These are phyloP conservation scores for Scedosporium boydii DNA, from an alignment of 2,329 filamentous ascomycete genomes.

Conservation along the genomic window DNA sequence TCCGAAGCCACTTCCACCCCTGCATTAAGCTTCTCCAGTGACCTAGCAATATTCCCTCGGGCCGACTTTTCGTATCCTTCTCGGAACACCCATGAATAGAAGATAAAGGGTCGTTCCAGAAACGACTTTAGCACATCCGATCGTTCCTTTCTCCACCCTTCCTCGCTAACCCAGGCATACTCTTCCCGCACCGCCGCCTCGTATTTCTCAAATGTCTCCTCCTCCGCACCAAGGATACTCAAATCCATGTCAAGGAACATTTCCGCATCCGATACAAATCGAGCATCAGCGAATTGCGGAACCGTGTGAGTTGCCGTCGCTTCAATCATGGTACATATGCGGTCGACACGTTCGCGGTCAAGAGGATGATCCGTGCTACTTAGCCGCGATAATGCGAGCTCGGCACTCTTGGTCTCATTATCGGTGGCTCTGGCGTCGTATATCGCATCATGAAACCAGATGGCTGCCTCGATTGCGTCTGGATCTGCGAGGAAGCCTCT, in stretches of 20 bases:
- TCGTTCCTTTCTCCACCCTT: conserved; percentile 2
- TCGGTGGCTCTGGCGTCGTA: conserved; percentile 5
- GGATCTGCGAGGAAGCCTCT: conserved; percentile 3
- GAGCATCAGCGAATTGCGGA: conserved; percentile 3
- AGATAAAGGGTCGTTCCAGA: conserved; percentile 5
- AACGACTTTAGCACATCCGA: conserved; percentile 1
- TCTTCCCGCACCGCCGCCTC: conserved; percentile 8
- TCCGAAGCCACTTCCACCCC: not conserved
- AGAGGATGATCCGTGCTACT: not conserved
- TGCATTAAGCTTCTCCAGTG: not conserved
- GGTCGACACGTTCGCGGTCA: not conserved
- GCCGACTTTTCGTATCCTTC: not conserved
- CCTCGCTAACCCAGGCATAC: conserved; percentile 8
- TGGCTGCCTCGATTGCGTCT: conserved; percentile 7
- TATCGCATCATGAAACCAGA: conserved; percentile 9
- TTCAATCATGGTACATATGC: conserved; percentile 6
- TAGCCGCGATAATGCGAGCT: conserved; percentile 4
- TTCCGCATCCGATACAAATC: conserved; percentile 7
- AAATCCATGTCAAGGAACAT: conserved; percentile 10
- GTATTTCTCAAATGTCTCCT: conserved; percentile 6
- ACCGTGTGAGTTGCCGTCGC: conserved; percentile 4
- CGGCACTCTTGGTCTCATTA: conserved; percentile 22
- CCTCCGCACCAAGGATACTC: conserved; percentile 3
- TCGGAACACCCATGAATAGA: not conserved
- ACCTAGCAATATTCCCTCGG: not conserved